A percentile compares a stretch with the other conserved stretches of the same genome.
phyloP scores from a whole-genome alignment of 345 rosid species.

The Gossypium turneri region DNA sequence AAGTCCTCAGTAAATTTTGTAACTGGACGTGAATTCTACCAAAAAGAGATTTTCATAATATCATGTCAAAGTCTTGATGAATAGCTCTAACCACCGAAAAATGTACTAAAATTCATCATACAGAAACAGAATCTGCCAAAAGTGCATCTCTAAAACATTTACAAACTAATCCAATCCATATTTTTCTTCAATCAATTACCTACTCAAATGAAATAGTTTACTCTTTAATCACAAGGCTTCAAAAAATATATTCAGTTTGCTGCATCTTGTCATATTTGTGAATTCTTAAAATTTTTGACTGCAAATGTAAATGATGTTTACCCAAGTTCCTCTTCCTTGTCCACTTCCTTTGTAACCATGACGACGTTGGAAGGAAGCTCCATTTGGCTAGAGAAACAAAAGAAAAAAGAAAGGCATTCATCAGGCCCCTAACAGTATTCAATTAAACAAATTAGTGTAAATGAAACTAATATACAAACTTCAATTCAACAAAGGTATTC shows the following conservation, averaged over 20 bases:
- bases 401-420: neutral
- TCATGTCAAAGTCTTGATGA: neutral
- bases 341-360: constrained; percentile 62
- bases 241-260: neutral
- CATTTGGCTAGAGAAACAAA: constrained; percentile 43
- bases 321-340: constrained; percentile 87
- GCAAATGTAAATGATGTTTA: constrained; percentile 25
- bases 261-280: neutral
- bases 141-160: neutral
- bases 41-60: neutral
- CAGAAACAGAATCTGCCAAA: neutral
- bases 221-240: neutral
- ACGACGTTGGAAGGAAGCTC: constrained; percentile 47
- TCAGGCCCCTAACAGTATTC: constrained; percentile 17
- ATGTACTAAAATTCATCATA: neutral
- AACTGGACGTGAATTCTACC: constrained; percentile 41
- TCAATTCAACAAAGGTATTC: neutral
- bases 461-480: neutral
- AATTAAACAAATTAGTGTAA: neutral
- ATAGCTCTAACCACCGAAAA: neutral
- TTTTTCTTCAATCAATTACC: neutral
- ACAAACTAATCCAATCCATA: neutral
- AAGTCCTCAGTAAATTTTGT: constrained; percentile 81
- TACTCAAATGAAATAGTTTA: neutral
- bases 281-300: neutral